Evolutionary conservation across 2,329 filamentous ascomycete genomes (phyloP).

Genomic region (Tothia fuscella): DNA sequence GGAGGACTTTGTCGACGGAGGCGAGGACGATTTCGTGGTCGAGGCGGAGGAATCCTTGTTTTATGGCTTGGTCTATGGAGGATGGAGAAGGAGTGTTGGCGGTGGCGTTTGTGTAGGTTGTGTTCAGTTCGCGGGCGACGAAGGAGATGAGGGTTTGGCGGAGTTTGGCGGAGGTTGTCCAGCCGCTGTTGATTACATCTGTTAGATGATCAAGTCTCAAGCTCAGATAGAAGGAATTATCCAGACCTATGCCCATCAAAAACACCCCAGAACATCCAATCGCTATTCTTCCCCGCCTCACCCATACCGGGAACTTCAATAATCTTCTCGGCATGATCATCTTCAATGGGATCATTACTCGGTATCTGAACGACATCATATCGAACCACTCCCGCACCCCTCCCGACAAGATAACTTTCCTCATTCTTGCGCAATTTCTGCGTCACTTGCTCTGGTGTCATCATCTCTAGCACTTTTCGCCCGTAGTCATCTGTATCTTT

Average conservation of each 20-base stretch:
- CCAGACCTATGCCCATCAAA: conserved; percentile 90
- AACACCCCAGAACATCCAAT: conserved; percentile 99
- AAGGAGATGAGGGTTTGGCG: conserved; percentile 85
- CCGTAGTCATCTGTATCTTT: conserved; percentile 81
- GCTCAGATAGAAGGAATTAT: neutral
- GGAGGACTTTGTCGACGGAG: conserved; percentile 82
- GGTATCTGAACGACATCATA: conserved; percentile 93
- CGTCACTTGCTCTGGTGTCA: conserved; percentile 87
- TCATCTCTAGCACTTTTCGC: conserved; percentile 83
- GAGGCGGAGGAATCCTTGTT: conserved; percentile 74
- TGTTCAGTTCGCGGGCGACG: conserved; percentile 84
- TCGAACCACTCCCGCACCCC: conserved; percentile 81
- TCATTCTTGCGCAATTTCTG: conserved; percentile 80
- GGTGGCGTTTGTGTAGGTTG: conserved; percentile 70
- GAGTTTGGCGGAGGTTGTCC: conserved; percentile 94
- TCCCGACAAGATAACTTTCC: conserved; percentile 79
- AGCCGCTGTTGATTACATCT: conserved; percentile 68
- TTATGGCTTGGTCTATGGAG: conserved; percentile 82
- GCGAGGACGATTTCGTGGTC: conserved; percentile 93
- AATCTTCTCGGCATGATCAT: conserved; percentile 97
- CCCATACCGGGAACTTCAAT: conserved; percentile 66
- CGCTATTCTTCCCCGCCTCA: conserved; percentile 48
- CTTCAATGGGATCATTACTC: conserved; percentile 95
- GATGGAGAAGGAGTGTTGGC: conserved; percentile 58
- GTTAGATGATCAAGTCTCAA: neutral